A percentile compares a stretch with the other conserved stretches of the same genome.
Conservation (phyloP, 495 filamentous ascomycete species). For the Daldinia decipiens region DNA sequence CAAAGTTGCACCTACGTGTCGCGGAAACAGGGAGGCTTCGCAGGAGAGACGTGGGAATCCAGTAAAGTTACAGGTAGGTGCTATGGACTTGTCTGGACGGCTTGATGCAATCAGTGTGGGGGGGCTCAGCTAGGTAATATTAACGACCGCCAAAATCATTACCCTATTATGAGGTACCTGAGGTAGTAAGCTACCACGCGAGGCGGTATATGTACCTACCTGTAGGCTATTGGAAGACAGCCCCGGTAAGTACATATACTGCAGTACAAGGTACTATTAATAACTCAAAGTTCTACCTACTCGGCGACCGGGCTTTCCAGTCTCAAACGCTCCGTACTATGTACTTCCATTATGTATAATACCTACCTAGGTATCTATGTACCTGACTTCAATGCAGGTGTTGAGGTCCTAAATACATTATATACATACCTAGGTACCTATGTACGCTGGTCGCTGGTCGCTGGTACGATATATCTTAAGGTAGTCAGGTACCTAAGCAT, state of each 20-base stretch:
- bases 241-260: slow-evolving; percentile 20
- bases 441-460: too few species aligned
- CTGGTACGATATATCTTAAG: too few species aligned
- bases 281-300: slow-evolving; percentile 20
- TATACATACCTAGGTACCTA: too few species aligned
- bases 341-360: too few species aligned
- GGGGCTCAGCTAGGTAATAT: slow-evolving; percentile 43
- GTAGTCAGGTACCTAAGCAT: not conserved
- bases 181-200: slow-evolving; percentile 10
- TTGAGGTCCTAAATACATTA: too few species aligned
- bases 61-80: slow-evolving; percentile 23
- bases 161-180: slow-evolving; percentile 5
- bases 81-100: slow-evolving; percentile 16
- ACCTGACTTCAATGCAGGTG: too few species aligned
- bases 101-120: slow-evolving; percentile 50
- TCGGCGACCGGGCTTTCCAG: slow-evolving; percentile 33
- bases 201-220: slow-evolving; percentile 20
- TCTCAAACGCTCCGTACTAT: slow-evolving; percentile 34
- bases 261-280: slow-evolving; percentile 11
- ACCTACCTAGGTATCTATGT: too few species aligned
- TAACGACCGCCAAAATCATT: slow-evolving; percentile 30
- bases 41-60: slow-evolving; percentile 42
- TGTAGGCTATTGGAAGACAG: not conserved
- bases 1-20: slow-evolving; percentile 44
- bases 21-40: slow-evolving; percentile 41